Evolutionary conservation across 2,329 filamentous ascomycete species (phyloP).

Genomic region (Diplocarpon mali): DNA sequence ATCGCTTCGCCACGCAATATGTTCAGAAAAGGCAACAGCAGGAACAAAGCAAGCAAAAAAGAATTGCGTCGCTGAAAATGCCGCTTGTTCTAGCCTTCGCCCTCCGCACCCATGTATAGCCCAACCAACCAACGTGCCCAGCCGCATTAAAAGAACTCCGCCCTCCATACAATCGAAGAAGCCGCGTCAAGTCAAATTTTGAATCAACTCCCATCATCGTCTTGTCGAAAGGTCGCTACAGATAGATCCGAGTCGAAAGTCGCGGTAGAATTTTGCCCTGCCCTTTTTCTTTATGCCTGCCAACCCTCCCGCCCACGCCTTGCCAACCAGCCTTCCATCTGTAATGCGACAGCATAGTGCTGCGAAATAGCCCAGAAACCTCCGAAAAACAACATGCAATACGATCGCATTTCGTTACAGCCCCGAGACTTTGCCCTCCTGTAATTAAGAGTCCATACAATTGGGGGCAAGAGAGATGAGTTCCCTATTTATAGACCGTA

Average conservation of each 20-base stretch:
- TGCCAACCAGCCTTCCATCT: conserved; percentile 10
- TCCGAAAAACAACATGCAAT: conserved; percentile 21
- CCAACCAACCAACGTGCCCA: conserved; percentile 15
- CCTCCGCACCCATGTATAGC: conserved; percentile 8
- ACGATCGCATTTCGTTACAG: conserved; percentile 21
- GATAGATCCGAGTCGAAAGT: no score
- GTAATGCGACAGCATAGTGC: conserved; percentile 19
- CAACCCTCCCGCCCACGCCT: conserved; percentile 10
- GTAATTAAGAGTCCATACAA: conserved; percentile 25
- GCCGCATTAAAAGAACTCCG: conserved; percentile 29
- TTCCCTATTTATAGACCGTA: conserved; percentile 23
- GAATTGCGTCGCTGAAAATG: no score
- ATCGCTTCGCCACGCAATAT: background rate
- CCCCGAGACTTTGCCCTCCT: conserved; percentile 27
- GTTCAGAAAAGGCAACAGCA: background rate
- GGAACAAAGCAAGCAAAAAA: no score
- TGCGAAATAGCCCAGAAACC: conserved; percentile 21
- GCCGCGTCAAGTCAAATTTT: conserved; percentile 19
- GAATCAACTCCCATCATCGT: background rate
- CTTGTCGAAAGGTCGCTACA: no score
- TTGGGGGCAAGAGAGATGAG: conserved; percentile 17
- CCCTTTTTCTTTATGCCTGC: conserved; percentile 26
- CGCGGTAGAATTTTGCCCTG: conserved; percentile 6
- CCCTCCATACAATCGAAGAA: conserved; percentile 21
- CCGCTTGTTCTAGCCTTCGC: background rate